Conservation (phyloP, 1,284 basidiomycete species). For the Pseudozyma hubeiensis region DNA sequence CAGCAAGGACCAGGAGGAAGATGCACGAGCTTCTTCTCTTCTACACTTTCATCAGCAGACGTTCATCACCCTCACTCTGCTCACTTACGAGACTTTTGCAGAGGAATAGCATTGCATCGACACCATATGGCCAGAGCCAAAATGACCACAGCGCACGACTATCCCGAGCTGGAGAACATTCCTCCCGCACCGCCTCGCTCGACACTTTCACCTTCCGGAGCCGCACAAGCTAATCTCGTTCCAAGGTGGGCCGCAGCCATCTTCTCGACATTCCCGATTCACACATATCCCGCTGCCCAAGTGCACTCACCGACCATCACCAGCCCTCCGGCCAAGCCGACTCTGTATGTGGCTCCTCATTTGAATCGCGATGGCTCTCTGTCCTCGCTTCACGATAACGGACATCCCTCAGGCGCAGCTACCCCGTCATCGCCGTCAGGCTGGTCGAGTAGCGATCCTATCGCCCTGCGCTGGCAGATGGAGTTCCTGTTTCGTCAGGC, state of each 20-base stretch:
- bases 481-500: constrained; percentile 52
- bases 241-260: constrained; percentile 40
- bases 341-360: constrained; percentile 51
- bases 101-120: background rate
- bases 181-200: constrained; percentile 48
- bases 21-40: background rate
- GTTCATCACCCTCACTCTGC: background rate
- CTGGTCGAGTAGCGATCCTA: constrained; percentile 62
- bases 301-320: constrained; percentile 20
- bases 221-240: constrained; percentile 15
- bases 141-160: constrained; percentile 18
- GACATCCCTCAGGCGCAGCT: background rate
- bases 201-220: constrained; percentile 16
- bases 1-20: background rate
- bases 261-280: constrained; percentile 47
- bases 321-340: constrained; percentile 25
- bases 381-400: constrained; percentile 10
- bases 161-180: constrained; percentile 52
- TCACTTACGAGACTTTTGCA: background rate
- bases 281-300: constrained; percentile 42
- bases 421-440: background rate
- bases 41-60: too few species aligned
- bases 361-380: constrained; percentile 39
- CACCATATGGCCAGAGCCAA: background rate
- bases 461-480: constrained; percentile 62